Evolutionary conservation across 2,329 filamentous ascomycete species (phyloP).

Genomic region (Huntiella omanensis): DNA sequence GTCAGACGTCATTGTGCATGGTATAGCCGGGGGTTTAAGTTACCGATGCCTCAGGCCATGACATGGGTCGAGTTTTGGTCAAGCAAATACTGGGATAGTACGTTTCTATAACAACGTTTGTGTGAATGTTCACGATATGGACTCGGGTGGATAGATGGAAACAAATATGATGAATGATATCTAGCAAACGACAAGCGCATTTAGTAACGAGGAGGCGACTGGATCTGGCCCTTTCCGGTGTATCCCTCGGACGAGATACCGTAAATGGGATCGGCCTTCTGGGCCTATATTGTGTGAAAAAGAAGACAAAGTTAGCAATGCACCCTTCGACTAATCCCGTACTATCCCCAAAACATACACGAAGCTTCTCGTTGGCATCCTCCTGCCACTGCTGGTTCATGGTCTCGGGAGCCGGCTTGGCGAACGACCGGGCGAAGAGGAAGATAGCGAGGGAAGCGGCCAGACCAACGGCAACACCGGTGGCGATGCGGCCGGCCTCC

Average conservation of each 20-base stretch:
- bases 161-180: slow-evolving; percentile 7
- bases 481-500: slow-evolving; percentile 61
- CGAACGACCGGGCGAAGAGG: slow-evolving; percentile 49
- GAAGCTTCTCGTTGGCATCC: slow-evolving; percentile 81
- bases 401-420: slow-evolving; percentile 55
- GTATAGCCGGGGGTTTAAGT: no score
- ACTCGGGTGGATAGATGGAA: slow-evolving; percentile 1
- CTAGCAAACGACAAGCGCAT: slow-evolving; percentile 7
- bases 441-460: slow-evolving; percentile 53
- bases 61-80: no score
- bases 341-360: slow-evolving; percentile 35
- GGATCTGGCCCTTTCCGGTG: slow-evolving; percentile 58
- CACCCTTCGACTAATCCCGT: no score
- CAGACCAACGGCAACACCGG: slow-evolving; percentile 53
- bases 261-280: slow-evolving; percentile 73
- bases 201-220: slow-evolving; percentile 41
- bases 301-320: not conserved
- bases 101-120: no score
- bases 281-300: slow-evolving; percentile 33
- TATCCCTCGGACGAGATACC: slow-evolving; percentile 68
- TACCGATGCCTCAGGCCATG: not conserved
- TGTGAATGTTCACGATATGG: slow-evolving; percentile 2
- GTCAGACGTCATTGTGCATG: no score
- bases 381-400: slow-evolving; percentile 98
- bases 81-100: no score